Evolutionary conservation across 495 filamentous ascomycete genomes (phyloP), one percentile per base, ranked within the genome.

Genomic region (Aspergillus nanangensis): DNA sequence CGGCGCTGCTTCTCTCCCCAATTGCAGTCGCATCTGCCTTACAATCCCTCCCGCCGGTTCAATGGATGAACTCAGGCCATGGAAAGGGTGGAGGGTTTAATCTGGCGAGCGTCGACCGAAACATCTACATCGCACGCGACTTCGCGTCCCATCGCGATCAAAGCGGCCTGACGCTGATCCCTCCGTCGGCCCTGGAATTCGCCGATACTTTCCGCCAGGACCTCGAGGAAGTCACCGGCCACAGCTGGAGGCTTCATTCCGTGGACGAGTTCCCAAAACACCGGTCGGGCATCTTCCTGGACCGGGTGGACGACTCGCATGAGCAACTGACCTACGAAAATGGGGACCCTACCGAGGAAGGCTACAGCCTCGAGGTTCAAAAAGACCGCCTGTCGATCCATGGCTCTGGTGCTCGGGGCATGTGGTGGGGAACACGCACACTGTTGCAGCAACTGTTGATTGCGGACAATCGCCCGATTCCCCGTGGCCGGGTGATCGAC

Each of bases 351-450:
- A 76, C 67, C 0, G 67, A 75, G 38, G 77, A 80, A 53, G 76
- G 67, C 9, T 80, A 79, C 40, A 57, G 62, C 18, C 42, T 80
- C 8, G 41, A 57, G 18, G 47, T 76, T 5, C 42, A 51, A 5
- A 15, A 46, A 5, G 46, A 55, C 4, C 50, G 49, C n/a, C 50
- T 76, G 0, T 60, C 39, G 8, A 71, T 79, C 35, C 35, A 46
- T 21, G 76, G 77, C 5, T 66, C 71, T 5, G 75, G 77, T 0
- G 61, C 74, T 7, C 59, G 76, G 36, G 77, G 77, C 5, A 71
- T 76, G 53, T 80, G 69, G 64, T 79, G 76, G 77, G 77, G 74
- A 36, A 78, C 77, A 5, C 62, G 77, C 13, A 76, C 76, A 0
- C 48, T 79, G 8, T 53, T 79, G 5, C 77, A 80, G 48, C 53